Evolutionary conservation across 768 basidiomycete genomes (phyloP).

Genomic region (Collybia sp.): DNA sequence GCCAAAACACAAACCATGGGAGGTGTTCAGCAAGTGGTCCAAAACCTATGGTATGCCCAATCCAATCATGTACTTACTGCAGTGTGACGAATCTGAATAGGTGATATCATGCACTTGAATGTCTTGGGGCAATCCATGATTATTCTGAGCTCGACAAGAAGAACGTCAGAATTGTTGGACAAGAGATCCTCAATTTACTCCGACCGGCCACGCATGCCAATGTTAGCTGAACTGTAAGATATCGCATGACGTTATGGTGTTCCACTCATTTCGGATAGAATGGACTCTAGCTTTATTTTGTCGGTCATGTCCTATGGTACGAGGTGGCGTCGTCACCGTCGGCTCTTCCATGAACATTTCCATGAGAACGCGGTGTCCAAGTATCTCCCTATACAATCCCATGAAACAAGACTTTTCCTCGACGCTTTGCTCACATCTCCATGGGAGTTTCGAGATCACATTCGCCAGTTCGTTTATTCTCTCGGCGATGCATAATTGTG

Average conservation of each 20-base stretch:
- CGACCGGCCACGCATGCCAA: background rate
- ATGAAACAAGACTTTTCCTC: constrained; percentile 17
- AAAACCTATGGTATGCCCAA: background rate
- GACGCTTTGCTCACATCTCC: constrained; percentile 9
- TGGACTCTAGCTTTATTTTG: constrained; percentile 26
- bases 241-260: too few relatives aligned
- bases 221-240: background rate
- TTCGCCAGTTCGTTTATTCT: constrained; percentile 4
- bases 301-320: constrained; percentile 22
- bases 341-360: constrained; percentile 22
- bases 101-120: background rate
- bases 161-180: background rate
- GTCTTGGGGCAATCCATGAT: background rate
- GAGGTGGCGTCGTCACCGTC: constrained; percentile 22
- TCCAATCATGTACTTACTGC: background rate
- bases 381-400: constrained; percentile 17
- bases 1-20: background rate
- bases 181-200: background rate
- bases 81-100: background rate
- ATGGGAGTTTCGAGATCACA: constrained; percentile 9
- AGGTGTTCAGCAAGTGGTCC: background rate
- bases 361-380: constrained; percentile 10
- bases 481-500: too few relatives aligned
- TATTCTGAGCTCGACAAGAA: background rate
- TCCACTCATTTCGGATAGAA: too few relatives aligned